A percentile compares a stretch with the other conserved stretches of the same genome.
Evolutionary conservation across 2,329 filamentous ascomycete genomes (phyloP).

Genomic region (Rosellinia necatrix): DNA sequence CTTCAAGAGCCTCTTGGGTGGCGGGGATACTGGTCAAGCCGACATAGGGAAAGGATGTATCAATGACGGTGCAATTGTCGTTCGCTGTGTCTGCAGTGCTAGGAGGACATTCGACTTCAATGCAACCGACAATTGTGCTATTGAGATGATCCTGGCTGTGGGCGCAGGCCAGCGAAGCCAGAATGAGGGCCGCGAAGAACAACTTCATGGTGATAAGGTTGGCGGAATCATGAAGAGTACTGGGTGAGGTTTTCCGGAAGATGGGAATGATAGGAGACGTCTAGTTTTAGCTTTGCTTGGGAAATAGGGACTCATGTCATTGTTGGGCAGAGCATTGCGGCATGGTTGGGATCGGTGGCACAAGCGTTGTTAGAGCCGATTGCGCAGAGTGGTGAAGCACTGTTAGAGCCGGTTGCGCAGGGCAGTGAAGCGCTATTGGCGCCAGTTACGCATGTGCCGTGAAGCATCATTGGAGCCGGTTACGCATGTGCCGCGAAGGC

Average conservation of each 20-base stretch:
- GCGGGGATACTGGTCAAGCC: slow-evolving; percentile 28
- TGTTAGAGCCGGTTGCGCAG: no score
- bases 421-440: no score
- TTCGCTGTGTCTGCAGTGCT: slow-evolving; percentile 15
- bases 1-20: slow-evolving; percentile 13
- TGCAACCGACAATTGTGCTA: slow-evolving; percentile 34
- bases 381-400: no score
- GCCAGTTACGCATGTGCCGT: no score
- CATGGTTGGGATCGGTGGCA: no score
- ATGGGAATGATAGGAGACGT: not conserved
- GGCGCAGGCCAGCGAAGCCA: slow-evolving; percentile 4
- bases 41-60: slow-evolving; percentile 28
- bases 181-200: not conserved
- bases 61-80: slow-evolving; percentile 32
- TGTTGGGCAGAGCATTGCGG: no score
- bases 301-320: no score
- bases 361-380: no score
- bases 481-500: no score
- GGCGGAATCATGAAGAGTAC: not conserved
- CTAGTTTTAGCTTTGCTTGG: not conserved
- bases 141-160: slow-evolving; percentile 29
- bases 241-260: not conserved
- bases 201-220: not conserved
- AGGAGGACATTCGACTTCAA: slow-evolving; percentile 31
- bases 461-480: no score